phyloP scores from a whole-genome alignment of 192 early-diverging fungal genomes.

The Linnemannia zychae region DNA sequence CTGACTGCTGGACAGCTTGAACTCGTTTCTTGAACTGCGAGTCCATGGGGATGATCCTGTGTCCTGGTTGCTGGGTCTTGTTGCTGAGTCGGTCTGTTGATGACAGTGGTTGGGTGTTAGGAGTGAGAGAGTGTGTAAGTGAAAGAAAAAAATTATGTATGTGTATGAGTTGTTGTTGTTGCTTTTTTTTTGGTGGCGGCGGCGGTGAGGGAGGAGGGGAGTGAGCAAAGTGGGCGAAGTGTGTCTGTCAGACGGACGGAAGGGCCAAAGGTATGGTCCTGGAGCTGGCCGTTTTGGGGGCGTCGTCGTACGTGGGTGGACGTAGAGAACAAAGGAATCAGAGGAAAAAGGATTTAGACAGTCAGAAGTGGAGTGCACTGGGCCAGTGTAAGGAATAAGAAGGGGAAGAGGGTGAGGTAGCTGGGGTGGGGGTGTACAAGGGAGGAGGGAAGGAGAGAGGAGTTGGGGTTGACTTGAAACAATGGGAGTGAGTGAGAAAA shows the following conservation, averaged over 20 bases:
- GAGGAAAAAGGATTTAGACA: background rate
- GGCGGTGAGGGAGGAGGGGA: background rate
- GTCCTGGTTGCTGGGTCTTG: background rate
- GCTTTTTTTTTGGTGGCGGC: background rate
- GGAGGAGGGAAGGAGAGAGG: no score
- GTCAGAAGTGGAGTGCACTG: background rate
- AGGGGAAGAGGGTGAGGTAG: background rate
- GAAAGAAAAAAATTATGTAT: background rate
- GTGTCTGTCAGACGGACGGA: background rate
- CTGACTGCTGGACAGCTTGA: constrained; percentile 17
- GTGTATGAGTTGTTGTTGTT: background rate
- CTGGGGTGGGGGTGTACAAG: no score
- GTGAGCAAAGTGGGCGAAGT: background rate
- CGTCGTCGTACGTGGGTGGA: constrained; percentile 9
- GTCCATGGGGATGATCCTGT: constrained; percentile 6
- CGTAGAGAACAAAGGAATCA: background rate
- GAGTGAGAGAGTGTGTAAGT: background rate
- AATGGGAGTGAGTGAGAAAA: background rate
- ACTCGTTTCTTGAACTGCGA: constrained; percentile 31
- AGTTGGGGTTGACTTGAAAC: background rate
- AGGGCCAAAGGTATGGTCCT: background rate
- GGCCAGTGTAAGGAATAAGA: background rate
- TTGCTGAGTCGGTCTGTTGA: background rate
- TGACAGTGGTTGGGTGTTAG: background rate
- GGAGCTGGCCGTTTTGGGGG: background rate